Evolutionary conservation across 2,329 filamentous ascomycete species (phyloP).

Genomic region (Penicillium sp.): DNA sequence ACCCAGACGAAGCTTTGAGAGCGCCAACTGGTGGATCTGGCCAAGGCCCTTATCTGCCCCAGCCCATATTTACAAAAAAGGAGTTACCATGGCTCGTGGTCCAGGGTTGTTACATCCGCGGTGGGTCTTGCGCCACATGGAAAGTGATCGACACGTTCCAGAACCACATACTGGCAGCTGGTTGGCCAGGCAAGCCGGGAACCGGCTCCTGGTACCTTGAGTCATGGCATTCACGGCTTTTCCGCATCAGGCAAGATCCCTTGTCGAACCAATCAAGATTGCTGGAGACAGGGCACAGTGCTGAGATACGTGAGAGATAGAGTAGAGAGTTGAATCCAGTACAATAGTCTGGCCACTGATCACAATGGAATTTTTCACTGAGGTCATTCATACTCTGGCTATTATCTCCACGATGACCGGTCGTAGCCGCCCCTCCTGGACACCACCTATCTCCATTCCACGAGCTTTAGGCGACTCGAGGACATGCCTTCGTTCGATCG

Average conservation of each 20-base stretch:
- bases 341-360: background rate
- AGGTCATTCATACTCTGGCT: background rate
- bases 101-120: background rate
- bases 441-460: no score
- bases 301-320: background rate
- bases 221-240: no score
- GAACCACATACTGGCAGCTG: no score
- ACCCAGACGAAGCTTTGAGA: no score
- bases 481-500: background rate
- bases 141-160: background rate
- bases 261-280: background rate
- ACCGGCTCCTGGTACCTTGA: no score
- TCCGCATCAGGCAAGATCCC: no score
- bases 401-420: no score
- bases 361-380: background rate
- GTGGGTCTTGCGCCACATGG: background rate
- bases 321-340: background rate
- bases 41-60: no score
- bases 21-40: no score
- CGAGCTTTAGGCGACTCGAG: background rate
- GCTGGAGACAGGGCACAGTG: background rate
- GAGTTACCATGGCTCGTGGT: background rate
- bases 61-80: background rate
- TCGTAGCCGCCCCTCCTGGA: no score
- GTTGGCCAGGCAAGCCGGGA: no score